phyloP scores from a whole-genome alignment of 2,329 filamentous ascomycete species.

The Stachybotrys echinatus region DNA sequence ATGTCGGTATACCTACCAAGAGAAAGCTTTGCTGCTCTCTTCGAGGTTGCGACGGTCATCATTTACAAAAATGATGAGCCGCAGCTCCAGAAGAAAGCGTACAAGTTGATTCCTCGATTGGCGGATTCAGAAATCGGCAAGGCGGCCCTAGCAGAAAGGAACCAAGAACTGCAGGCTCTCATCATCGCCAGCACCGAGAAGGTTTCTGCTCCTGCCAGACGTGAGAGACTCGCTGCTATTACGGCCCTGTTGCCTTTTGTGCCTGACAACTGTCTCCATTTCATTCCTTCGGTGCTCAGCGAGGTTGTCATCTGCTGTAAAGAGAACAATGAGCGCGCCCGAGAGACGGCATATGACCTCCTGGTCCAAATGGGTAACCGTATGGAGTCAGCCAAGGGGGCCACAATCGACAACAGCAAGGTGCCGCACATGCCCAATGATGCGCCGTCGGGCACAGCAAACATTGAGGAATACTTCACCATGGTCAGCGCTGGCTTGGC shows the following conservation, averaged over 20 bases:
- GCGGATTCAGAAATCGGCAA: conserved; percentile 74
- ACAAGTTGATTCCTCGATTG: conserved; percentile 92
- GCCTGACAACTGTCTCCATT: conserved; percentile 75
- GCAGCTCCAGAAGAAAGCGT: conserved; percentile 97
- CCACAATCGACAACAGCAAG: conserved; percentile 76
- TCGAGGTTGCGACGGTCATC: conserved; percentile 79
- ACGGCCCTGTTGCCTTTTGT: conserved; percentile 74
- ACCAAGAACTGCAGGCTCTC: conserved; percentile 73
- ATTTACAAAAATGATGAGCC: conserved; percentile 79
- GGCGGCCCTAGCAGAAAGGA: conserved; percentile 70
- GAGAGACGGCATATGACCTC: conserved; percentile 83
- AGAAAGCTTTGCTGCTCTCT: conserved; percentile 77
- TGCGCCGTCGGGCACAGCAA: conserved; percentile 71
- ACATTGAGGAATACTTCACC: conserved; percentile 91
- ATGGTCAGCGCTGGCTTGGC: conserved; percentile 97
- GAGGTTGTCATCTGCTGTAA: conserved; percentile 97
- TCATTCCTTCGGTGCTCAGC: conserved; percentile 84
- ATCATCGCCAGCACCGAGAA: conserved; percentile 76
- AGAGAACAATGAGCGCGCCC: conserved; percentile 92
- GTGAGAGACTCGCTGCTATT: conserved; percentile 81
- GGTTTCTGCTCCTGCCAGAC: conserved; percentile 77
- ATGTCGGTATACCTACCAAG: conserved; percentile 90
- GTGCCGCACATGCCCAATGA: conserved; percentile 82
- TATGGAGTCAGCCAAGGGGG: conserved; percentile 62
- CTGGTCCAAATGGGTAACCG: conserved; percentile 83